phyloP scores from a whole-genome alignment of 768 basidiomycete species.

The Trametes coccinea region DNA sequence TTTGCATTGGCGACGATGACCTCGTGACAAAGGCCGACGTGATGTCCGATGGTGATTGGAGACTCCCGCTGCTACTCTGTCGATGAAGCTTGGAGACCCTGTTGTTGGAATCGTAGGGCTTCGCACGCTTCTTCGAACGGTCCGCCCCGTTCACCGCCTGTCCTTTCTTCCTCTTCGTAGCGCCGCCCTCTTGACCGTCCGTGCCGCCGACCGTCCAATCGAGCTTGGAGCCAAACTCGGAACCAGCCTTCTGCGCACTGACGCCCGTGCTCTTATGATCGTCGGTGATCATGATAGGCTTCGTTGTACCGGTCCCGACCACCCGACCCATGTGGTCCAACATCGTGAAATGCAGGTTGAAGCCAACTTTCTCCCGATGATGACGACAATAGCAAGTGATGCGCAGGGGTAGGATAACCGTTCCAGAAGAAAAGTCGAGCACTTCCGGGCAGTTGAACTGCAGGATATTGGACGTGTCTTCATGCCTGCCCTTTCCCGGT shows the following conservation, averaged over 20 bases:
- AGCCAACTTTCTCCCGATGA: conserved; percentile 95
- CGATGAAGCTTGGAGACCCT: conserved; percentile 30
- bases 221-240: conserved; percentile 18
- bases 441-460: conserved; percentile 94
- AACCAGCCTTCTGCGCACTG: conserved; percentile 27
- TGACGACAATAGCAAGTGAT: conserved; percentile 99
- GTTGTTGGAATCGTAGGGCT: conserved; percentile 60
- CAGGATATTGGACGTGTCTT: conserved; percentile 82
- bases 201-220: conserved; percentile 18
- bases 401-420: conserved; percentile 86
- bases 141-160: conserved; percentile 29
- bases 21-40: conserved; percentile 33
- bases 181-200: conserved; percentile 32
- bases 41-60: conserved; percentile 31
- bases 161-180: conserved; percentile 55
- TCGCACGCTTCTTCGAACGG: conserved; percentile 57
- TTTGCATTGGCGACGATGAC: conserved; percentile 33
- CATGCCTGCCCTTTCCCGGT: conserved; percentile 48
- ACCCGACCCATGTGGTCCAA: conserved; percentile 76
- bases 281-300: conserved; percentile 98
- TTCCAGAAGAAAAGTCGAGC: conserved; percentile 86
- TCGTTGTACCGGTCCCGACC: conserved; percentile 78
- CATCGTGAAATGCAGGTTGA: conserved; percentile 87
- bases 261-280: conserved; percentile 85
- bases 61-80: conserved; percentile 33